These are phyloP conservation scores for Ganoderma multipileum DNA, from an alignment of 1,284 basidiomycete species.

Conservation along the genomic window DNA sequence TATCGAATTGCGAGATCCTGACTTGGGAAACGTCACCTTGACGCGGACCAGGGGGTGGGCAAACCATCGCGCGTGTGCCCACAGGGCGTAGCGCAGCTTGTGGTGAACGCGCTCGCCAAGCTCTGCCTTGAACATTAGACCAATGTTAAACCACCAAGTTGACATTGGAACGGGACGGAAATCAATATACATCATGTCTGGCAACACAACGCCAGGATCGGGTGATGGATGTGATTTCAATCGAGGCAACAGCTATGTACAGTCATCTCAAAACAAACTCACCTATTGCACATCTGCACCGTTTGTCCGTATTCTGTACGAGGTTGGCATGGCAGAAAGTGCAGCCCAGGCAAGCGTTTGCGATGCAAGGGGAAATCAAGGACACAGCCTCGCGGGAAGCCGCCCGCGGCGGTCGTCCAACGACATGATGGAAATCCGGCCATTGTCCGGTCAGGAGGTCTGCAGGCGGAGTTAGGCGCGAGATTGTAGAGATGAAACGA, in stretches of 20 bases:
- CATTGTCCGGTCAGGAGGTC: background rate
- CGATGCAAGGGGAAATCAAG: background rate
- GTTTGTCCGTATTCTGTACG: background rate
- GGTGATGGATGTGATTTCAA: slow-evolving; percentile 1
- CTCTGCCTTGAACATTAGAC: background rate
- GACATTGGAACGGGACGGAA: background rate
- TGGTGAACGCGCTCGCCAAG: background rate
- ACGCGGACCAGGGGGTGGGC: background rate
- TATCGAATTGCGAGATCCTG: background rate
- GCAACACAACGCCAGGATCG: background rate
- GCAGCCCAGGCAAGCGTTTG: background rate
- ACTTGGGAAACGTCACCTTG: background rate
- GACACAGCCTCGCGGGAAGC: background rate
- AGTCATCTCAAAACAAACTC: background rate
- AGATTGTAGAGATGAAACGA: background rate
- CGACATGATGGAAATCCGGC: background rate
- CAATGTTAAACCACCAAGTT: background rate
- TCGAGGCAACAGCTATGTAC: background rate
- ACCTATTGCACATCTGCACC: background rate
- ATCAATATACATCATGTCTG: background rate
- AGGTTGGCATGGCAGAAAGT: background rate
- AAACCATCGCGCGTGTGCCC: background rate
- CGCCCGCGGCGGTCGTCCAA: background rate
- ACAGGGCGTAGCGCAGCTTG: background rate
- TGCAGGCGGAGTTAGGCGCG: background rate